These are phyloP conservation scores for Mortierella sp. DNA, from an alignment of 371 early-diverging fungal species.

Conservation along the genomic window DNA sequence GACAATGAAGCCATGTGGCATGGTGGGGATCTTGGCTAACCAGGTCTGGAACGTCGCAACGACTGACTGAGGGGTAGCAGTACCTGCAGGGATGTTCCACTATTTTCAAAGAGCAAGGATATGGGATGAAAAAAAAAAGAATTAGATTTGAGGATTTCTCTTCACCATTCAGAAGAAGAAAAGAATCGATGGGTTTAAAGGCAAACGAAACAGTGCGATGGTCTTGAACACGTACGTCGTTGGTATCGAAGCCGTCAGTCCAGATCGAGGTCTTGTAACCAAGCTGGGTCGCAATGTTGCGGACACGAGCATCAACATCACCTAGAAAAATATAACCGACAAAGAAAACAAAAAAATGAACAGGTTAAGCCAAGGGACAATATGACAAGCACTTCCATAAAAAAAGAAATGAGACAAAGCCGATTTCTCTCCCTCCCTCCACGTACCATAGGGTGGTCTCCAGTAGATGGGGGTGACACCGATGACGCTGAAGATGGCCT, in stretches of 20 bases:
- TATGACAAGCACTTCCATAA: too few species aligned
- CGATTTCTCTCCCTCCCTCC: too few species aligned
- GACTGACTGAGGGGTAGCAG: conserved; percentile 35
- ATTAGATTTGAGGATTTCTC: not conserved
- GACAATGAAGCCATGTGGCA: conserved; percentile 42
- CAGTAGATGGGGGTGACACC: conserved; percentile 64
- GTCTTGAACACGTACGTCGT: conserved; percentile 28
- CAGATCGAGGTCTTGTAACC: conserved; percentile 63
- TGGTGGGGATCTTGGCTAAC: conserved; percentile 34
- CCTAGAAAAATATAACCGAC: conserved; percentile 47
- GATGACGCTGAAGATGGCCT: conserved; percentile 71
- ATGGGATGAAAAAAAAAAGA: not conserved
- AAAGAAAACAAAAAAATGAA: not conserved
- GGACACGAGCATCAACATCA: conserved; percentile 77
- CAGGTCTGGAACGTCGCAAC: conserved; percentile 33
- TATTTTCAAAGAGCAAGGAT: not conserved
- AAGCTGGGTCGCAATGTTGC: conserved; percentile 71
- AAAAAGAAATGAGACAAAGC: too few species aligned
- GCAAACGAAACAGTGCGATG: too few species aligned
- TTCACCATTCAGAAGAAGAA: too few species aligned
- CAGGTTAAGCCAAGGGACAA: too few species aligned
- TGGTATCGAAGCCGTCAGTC: conserved; percentile 56
- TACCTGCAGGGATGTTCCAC: conserved; percentile 39
- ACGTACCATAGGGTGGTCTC: conserved; percentile 70
- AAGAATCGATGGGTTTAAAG: too few species aligned